Evolutionary conservation across 2,329 filamentous ascomycete genomes (phyloP), one percentile per base, ranked within the genome.

Genomic region (Camillea tinctor): DNA sequence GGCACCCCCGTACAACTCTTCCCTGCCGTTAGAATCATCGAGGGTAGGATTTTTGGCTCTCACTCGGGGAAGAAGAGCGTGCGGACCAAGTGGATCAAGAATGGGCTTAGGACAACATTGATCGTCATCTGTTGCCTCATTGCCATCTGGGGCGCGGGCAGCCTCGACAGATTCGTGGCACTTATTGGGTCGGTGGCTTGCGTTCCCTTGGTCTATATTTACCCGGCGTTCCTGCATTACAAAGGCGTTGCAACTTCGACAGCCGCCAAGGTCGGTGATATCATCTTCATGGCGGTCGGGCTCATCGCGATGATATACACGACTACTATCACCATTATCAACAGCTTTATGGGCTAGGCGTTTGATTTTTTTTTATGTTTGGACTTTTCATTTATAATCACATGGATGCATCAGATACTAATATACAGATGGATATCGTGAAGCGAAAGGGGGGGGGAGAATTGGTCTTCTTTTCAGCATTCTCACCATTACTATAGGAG

Each of bases 41-140:
- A 92, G 74, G 84, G 83, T 20, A 83, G 80, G 51, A 70, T 91
- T 17, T 91, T 92, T 60, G 87, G 86, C n/a, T 79, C 83, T 61
- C 80, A 82, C 59, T 89, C 88, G 0, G 89, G 89, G 36, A 91
- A 89, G 76, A 84, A 83, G 68, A 84, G 83, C 62, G 72, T 77
- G 36, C 75, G 80, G 44, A 89, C 87, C 63, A 92, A 92, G 72
- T 92, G 89, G 89, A 87, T 87, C 76, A 92, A 92, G 81, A 92
- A 92, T 66, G 81, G 74, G 1, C 84, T 92, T 66, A 80, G 89
- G 21, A 80, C 84, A 0, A 67, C 72, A 0, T 70, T 90, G 21
- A 84, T 89, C 30, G 71, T 81, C 1, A 44, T 87, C 8, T 90
- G 88, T 64, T 85, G 85, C 8, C 77, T 79, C 20, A 79, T 92